Percentiles rank a stretch among this genome's conserved stretches.
Evolutionary conservation across 108 stramenopile species (phyloP).

Genomic region (Fragilariopsis cylindrus): DNA sequence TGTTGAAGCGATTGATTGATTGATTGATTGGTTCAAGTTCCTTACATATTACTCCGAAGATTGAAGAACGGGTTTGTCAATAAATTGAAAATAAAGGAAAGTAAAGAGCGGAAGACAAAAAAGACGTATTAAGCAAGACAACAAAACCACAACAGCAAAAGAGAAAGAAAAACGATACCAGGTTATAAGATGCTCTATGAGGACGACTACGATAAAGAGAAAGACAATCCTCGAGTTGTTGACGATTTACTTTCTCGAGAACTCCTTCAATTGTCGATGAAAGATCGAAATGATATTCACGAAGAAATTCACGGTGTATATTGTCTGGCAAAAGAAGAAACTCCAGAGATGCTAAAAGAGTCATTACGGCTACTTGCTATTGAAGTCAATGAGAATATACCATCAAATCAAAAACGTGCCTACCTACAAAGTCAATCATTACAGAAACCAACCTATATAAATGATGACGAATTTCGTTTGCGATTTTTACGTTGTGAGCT

Average conservation of each 20-base stretch:
- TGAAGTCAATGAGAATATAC: neutral
- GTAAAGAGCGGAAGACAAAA: too few species aligned
- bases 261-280: slow-evolving; percentile 1
- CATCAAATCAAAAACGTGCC: neutral
- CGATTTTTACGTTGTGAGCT: slow-evolving; percentile 39
- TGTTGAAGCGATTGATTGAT: too few species aligned
- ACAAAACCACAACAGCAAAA: too few species aligned
- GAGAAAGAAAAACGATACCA: too few species aligned
- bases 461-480: slow-evolving; percentile 25
- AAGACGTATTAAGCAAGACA: too few species aligned
- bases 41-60: too few species aligned
- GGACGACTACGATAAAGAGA: neutral
- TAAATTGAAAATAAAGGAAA: too few species aligned
- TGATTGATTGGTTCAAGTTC: too few species aligned
- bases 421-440: neutral
- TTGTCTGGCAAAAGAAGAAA: neutral
- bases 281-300: slow-evolving; percentile 8
- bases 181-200: too few species aligned
- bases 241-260: neutral
- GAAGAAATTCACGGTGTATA: slow-evolving; percentile 14
- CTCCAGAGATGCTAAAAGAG: neutral
- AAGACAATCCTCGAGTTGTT: neutral
- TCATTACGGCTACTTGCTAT: neutral
- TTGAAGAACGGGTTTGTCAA: too few species aligned
- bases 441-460: slow-evolving; percentile 19